These are phyloP conservation scores for Trichophyton benhamiae DNA, from an alignment of 2,329 filamentous ascomycete genomes.

Conservation along the genomic window DNA sequence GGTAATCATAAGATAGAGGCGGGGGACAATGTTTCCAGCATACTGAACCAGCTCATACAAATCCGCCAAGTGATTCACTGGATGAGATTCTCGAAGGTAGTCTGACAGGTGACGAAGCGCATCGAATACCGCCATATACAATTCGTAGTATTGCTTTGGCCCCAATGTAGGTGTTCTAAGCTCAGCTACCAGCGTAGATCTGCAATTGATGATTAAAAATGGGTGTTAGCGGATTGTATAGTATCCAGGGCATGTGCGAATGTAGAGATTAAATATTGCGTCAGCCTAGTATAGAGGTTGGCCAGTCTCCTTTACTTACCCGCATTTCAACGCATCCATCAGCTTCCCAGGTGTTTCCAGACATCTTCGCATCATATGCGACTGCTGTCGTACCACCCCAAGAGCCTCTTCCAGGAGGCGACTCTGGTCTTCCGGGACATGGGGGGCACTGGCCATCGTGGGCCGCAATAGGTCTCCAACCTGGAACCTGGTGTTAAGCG, in stretches of 20 bases:
- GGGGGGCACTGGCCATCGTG: conserved; percentile 24
- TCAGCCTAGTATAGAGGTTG: neutral
- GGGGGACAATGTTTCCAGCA: conserved; percentile 92
- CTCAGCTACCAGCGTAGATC: conserved; percentile 96
- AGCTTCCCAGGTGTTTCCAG: conserved; percentile 95
- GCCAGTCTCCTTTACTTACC: conserved; percentile 47
- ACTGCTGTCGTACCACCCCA: conserved; percentile 92
- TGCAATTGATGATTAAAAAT: conserved; percentile 28
- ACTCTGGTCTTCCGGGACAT: conserved; percentile 65
- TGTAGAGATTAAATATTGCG: neutral
- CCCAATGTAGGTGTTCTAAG: conserved; percentile 90
- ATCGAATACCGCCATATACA: conserved; percentile 99
- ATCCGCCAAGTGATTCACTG: conserved; percentile 93
- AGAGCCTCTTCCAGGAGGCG: conserved; percentile 95
- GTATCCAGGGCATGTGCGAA: neutral
- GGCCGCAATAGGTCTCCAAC: neutral
- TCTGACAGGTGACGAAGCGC: conserved; percentile 90
- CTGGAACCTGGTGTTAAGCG: neutral
- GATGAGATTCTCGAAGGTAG: conserved; percentile 93
- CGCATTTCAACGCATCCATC: conserved; percentile 99
- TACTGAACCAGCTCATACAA: conserved; percentile 97
- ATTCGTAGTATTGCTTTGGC: conserved; percentile 99
- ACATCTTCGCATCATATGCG: conserved; percentile 91
- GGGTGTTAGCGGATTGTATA: neutral
- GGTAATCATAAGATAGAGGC: conserved; percentile 97